Evolutionary conservation across 225 moss, liverwort and hornwort species (phyloP).

Genomic region (Sphagnum tenellum): DNA sequence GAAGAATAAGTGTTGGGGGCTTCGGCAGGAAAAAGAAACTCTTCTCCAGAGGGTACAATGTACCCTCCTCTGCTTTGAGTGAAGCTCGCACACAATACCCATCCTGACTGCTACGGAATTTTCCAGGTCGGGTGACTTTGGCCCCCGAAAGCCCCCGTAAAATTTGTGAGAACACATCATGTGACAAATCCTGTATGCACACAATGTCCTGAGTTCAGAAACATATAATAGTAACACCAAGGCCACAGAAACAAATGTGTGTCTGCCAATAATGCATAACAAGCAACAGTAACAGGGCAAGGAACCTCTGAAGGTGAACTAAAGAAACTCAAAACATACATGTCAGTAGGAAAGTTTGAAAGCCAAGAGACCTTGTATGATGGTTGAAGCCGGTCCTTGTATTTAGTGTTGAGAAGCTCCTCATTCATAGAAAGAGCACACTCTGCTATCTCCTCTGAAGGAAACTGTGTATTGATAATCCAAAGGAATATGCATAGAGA

Average conservation of each 20-base stretch:
- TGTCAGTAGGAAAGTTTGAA: neutral
- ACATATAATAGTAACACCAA: too few relatives aligned
- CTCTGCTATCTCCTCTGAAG: constrained; percentile 67
- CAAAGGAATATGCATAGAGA: too few relatives aligned
- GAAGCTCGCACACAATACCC: constrained; percentile 81
- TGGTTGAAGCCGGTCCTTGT: constrained; percentile 80
- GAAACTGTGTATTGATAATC: constrained; percentile 33
- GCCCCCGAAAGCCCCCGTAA: constrained; percentile 83
- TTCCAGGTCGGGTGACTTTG: constrained; percentile 92
- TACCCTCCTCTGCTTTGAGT: constrained; percentile 95
- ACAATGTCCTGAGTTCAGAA: too few relatives aligned
- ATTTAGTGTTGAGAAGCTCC: constrained; percentile 81
- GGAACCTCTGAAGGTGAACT: too few relatives aligned
- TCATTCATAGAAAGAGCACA: constrained; percentile 96
- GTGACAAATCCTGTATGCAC: constrained; percentile 47
- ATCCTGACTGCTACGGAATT: constrained; percentile 92
- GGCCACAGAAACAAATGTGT: too few relatives aligned
- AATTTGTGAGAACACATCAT: constrained; percentile 93
- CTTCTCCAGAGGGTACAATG: constrained; percentile 91
- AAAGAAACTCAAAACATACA: too few relatives aligned
- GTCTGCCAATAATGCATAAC: too few relatives aligned
- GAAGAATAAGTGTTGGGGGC: constrained; percentile 94
- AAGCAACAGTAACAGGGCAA: too few relatives aligned
- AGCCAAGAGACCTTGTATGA: constrained; percentile 56
- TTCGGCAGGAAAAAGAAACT: constrained; percentile 99